Evolutionary conservation across 1,284 basidiomycete genomes (phyloP).

Genomic region (Peniophora sp.): DNA sequence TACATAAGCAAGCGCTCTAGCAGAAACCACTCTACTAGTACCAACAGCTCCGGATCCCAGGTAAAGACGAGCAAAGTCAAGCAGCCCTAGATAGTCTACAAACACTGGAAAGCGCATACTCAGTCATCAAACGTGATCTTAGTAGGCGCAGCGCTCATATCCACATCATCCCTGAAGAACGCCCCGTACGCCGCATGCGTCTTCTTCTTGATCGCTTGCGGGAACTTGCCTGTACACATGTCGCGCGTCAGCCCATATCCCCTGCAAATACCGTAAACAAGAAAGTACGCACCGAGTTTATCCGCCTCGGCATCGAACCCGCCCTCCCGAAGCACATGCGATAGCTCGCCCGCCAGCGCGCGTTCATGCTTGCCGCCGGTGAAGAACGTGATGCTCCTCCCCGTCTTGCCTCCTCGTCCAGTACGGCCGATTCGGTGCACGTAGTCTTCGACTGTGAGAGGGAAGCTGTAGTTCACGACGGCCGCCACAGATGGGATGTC

Average conservation of each 20-base stretch:
- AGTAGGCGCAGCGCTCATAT: slow-evolving; percentile 70
- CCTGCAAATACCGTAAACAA: too few species aligned
- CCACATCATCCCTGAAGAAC: slow-evolving; percentile 78
- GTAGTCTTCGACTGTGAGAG: slow-evolving; percentile 92
- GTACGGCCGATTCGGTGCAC: slow-evolving; percentile 97
- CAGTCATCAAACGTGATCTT: slow-evolving; percentile 70
- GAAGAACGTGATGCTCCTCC: slow-evolving; percentile 96
- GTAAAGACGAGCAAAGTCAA: too few species aligned
- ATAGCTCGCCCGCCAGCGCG: slow-evolving; percentile 90
- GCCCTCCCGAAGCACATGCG: slow-evolving; percentile 85
- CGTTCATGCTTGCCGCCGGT: slow-evolving; percentile 83
- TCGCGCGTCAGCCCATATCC: too few species aligned
- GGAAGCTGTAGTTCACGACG: slow-evolving; percentile 96
- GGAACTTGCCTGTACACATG: slow-evolving; percentile 62
- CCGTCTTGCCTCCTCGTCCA: slow-evolving; percentile 85
- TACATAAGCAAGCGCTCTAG: too few species aligned
- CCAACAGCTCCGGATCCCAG: too few species aligned
- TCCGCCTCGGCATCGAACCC: slow-evolving; percentile 62
- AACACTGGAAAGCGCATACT: too few species aligned
- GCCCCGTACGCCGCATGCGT: slow-evolving; percentile 79
- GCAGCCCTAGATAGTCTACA: too few species aligned
- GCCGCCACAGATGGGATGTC: slow-evolving; percentile 95
- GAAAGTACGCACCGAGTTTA: slow-evolving; percentile 34
- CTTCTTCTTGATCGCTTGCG: slow-evolving; percentile 97
- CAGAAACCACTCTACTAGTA: too few species aligned